Percentiles rank a stretch among this genome's conserved stretches.
phyloP scores from a whole-genome alignment of 257 asterid species.

The Buddleja alternifolia region DNA sequence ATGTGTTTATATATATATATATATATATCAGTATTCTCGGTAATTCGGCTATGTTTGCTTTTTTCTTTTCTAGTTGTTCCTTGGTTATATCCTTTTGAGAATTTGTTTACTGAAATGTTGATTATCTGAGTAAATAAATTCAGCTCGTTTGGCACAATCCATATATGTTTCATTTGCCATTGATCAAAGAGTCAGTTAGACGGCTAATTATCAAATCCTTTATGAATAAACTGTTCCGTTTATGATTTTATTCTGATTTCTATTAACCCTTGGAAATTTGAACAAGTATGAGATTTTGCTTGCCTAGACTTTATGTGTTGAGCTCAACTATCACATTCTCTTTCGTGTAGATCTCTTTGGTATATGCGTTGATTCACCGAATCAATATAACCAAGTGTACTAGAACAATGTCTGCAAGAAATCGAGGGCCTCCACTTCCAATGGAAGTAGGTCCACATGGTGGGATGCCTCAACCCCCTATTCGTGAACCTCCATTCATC shows the following conservation, averaged over 20 bases:
- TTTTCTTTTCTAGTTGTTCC: neutral
- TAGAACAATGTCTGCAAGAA: constrained; percentile 69
- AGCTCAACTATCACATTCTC: neutral
- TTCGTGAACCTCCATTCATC: constrained; percentile 56
- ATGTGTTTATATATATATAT: too few species aligned
- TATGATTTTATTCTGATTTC: neutral
- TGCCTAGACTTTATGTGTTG: neutral
- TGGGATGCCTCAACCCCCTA: constrained; percentile 50
- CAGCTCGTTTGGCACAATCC: neutral
- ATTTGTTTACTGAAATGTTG: neutral
- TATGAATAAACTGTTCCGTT: neutral
- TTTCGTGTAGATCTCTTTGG: constrained; percentile 25
- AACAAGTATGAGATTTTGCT: neutral
- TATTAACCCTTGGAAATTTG: constrained; percentile 5
- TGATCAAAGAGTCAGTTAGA: neutral
- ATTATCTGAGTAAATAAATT: too few species aligned
- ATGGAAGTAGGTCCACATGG: constrained; percentile 65
- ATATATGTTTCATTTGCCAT: neutral
- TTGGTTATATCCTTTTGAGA: neutral
- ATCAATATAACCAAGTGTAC: constrained; percentile 16
- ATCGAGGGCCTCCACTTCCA: constrained; percentile 72
- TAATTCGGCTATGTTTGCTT: neutral
- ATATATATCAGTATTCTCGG: neutral
- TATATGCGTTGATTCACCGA: constrained; percentile 5
- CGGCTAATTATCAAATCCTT: neutral